Base-by-base conservation (phyloP, 768 basidiomycete genomes). In the Boletus tylopilopsis region DNA sequence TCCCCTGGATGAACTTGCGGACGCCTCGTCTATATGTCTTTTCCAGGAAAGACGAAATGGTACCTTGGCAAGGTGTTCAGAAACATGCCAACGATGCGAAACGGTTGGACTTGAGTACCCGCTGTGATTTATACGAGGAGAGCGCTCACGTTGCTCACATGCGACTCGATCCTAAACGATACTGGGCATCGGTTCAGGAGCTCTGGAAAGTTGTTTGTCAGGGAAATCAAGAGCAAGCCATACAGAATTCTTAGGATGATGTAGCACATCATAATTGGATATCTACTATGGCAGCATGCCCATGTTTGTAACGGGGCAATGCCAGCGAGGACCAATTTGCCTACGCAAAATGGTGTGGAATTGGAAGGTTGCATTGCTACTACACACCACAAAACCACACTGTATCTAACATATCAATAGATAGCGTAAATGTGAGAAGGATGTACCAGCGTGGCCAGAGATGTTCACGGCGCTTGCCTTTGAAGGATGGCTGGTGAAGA, bases 1-100 rank as follows among this genome's bases (percentile, higher is more conserved):
- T 72, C 5, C 68, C 68, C 1, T 70, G 71, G 69, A 65, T 58
- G 56, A 51, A 47, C 15, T 9, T 24, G 24, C 42, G 45, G 9
- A 71, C 71, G 12, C 71, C 69, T 0, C 55, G 73, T 11, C 33
- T 73, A 27, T 73, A 73, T 36, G 32, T 73, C 18, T 73, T 63
- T 50, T 73, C 70, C 10, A 57, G 55, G 38, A 59, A 51, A 13
- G 71, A 73, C 34, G 41, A 45, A 29, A 15, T 70, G 7, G 61
- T 73, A 16, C 68, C 64, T 5, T 63, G 61, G 55, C 4, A 51
- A 34, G 58, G 53, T 3, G 59, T 73, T 7, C 55, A 63, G 34
- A 35, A 42, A 15, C 66, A 73, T 44, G 58, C 55, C 0, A 55
- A 62, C 19, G 42, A 45, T 3, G 65, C 68, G n/a, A 58, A 49